Evolutionary conservation across 208 protist species (phyloP).

Genomic region (Ichthyophonus hoferi): DNA sequence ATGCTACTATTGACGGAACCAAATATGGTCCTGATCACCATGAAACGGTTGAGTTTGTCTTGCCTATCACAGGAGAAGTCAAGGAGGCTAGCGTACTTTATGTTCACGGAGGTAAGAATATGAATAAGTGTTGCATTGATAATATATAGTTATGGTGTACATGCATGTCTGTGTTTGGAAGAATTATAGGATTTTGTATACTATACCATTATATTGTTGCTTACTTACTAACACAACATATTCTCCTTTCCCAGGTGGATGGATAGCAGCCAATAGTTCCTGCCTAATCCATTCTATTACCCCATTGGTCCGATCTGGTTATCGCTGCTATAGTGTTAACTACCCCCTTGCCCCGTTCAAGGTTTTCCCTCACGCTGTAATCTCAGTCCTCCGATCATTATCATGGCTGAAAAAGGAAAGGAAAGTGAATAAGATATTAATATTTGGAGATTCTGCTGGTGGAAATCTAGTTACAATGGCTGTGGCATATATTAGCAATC

Average conservation of each 20-base stretch:
- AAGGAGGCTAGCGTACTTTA: neutral
- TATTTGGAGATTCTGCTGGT: slow-evolving; percentile 34
- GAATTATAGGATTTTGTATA: no score
- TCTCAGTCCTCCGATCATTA: slow-evolving; percentile 1
- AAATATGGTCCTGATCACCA: neutral
- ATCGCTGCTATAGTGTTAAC: slow-evolving; percentile 1
- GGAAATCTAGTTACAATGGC: slow-evolving; percentile 33
- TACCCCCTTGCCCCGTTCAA: slow-evolving; percentile 32
- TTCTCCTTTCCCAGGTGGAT: slow-evolving; percentile 21
- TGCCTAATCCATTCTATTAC: slow-evolving; percentile 9
- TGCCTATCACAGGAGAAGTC: neutral
- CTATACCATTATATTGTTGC: no score
- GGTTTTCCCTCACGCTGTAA: slow-evolving; percentile 6
- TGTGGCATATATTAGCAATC: neutral
- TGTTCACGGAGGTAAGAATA: neutral
- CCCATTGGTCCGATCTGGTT: slow-evolving; percentile 12
- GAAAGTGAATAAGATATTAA: neutral
- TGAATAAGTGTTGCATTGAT: no score
- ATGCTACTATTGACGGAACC: neutral
- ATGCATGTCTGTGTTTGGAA: no score
- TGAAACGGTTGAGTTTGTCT: slow-evolving; percentile 13
- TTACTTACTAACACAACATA: no score
- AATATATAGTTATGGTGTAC: no score
- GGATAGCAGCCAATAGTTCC: slow-evolving; percentile 13
- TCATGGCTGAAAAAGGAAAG: neutral